Base-by-base conservation (phyloP, 2,329 filamentous ascomycete species). In the Dendryphion nanum region DNA sequence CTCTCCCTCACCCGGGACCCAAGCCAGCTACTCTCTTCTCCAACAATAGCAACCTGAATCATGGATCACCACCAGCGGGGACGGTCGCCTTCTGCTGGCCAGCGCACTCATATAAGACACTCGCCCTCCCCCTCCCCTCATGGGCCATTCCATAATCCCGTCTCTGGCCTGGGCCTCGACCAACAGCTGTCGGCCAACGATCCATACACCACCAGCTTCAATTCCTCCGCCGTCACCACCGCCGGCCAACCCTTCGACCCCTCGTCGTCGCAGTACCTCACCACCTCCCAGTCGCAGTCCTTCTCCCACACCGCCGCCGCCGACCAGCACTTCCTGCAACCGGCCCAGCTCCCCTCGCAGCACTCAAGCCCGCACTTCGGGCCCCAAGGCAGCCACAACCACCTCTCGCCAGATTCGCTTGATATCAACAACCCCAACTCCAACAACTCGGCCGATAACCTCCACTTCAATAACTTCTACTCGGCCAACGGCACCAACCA, bases 61-160 rank as follows among this genome's bases (percentile, higher is more conserved):
- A 78, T 79, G 75, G 76, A 79, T 69, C 67, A 69, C 68, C 70
- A 74, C 64, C 73, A 76, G 59, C 72, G 77, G 62, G 79, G 79
- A 61, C 79, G 80, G 59, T 83, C 81, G 53, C 78, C 76, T 51
- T 83, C 82, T 57, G 72, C 73, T 59, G 73, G 74, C 48, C 74
- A 77, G 52, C 62, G 55, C 61, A 63, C 72, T 71, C 75, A 81
- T 82, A 83, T 85, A 83, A 85, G 77, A 64, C 79, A 81, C 64
- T 77, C 71, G 51, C 81, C 80, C 65, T 83, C 82, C 55, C 78
- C 81, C 54, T 79, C 80, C 60, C 77, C 77, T 63, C 75, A 64
- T 56, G 64, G 67, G 66, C 72, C 72, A 53, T 78, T 76, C 56
- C 69, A 74, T 60, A 72, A 73, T 36, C 75, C 54, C 71, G 82